Base-by-base conservation (phyloP, 129 eudicot genomes). In the Erigeron canadensis region DNA sequence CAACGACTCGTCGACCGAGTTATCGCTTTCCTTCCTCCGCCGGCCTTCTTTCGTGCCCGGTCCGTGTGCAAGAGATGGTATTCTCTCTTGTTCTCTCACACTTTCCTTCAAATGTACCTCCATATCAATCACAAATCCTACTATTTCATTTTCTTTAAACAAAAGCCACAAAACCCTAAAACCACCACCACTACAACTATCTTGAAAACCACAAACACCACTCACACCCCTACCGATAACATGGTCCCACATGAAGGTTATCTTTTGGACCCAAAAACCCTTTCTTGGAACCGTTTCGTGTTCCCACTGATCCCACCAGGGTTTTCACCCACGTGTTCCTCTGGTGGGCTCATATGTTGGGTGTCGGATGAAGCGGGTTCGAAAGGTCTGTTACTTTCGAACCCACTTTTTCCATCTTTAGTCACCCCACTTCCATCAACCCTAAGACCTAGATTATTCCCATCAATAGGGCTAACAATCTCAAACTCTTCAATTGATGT, bases 61-160 rank as follows among this genome's bases (percentile, higher is more conserved):
- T 82, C 98, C 2, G 95, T 93, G 13, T 93, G 98, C 62, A 93
- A 87, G 63, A 79, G 96, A 73, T 93, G 92, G 90, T 93, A 93
- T 21, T 83, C 84, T 13, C 98, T 93, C 48, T 53, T 93, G 8
- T 93, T 85, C 76, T 87, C 98, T 58, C 77, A 58, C 74, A 46
- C 37, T 45, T 93, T 93, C 46, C 82, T 93, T 6, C 88, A 89
- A 58, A 67, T 89, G 51, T 87, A 89, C 73, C 85, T 89, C 73
- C 98, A 89, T 40, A 77, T 76, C 21, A 85, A 88, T 53, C 95
- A 95, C 1, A 63, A 47, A 69, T 84, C 74, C 81, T 77, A 84
- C 56, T 87, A 78, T 79, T 89, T 93, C 95, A 75, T 93, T 40
- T 93, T 93, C 83, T 93, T 89, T 79, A 85, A 84, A 57, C 95